Conservation (phyloP, 2,329 filamentous ascomycete genomes). For the Aspergillus alliaceus region DNA sequence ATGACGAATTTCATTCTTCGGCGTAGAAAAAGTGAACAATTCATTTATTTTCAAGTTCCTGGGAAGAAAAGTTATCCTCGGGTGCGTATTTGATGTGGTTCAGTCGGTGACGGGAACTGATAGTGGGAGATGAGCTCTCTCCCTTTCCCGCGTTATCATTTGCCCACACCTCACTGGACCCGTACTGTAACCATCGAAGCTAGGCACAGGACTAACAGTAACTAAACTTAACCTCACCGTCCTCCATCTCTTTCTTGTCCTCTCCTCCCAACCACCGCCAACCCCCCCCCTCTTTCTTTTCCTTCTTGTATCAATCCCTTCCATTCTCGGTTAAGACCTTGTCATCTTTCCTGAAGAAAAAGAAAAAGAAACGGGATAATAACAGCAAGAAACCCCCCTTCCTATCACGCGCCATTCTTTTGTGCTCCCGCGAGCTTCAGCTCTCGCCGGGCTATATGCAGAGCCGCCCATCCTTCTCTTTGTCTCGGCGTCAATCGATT, state of each 20-base stretch:
- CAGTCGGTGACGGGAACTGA: no score
- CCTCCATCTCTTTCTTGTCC: conserved; percentile 3
- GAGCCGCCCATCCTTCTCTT: conserved; percentile 13
- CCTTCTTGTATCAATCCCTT: background rate
- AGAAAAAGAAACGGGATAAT: background rate
- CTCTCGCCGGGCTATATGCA: conserved; percentile 17
- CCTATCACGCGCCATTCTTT: conserved; percentile 28
- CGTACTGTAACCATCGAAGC: background rate
- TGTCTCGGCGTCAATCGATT: conserved; percentile 17
- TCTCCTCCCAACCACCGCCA: conserved; percentile 3
- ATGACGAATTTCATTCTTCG: no score
- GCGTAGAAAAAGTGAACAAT: no score
- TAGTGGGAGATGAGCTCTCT: conserved; percentile 1
- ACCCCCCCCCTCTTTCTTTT: background rate
- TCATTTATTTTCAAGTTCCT: no score
- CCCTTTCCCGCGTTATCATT: conserved; percentile 14
- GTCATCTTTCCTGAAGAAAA: background rate
- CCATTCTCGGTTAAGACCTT: background rate
- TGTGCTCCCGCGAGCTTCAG: conserved; percentile 24
- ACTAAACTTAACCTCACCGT: conserved; percentile 2
- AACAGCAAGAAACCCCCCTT: conserved; percentile 4
- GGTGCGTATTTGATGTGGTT: no score
- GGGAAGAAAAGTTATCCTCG: no score
- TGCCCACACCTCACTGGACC: conserved; percentile 7
- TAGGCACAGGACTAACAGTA: background rate